Evolutionary conservation across 345 rosid genomes (phyloP).

Genomic region (Turritis glabra): DNA sequence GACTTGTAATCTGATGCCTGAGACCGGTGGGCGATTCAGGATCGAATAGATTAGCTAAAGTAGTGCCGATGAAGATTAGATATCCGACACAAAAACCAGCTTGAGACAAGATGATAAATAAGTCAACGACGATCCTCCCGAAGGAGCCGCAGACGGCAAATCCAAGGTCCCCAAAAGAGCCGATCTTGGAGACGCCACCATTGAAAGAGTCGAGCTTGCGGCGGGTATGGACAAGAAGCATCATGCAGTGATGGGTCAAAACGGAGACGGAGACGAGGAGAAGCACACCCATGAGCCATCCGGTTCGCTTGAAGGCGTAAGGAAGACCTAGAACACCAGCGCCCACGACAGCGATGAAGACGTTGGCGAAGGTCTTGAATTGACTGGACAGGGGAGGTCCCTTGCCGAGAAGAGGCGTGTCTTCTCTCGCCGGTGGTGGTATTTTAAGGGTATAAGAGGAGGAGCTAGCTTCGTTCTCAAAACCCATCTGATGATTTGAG

Average conservation of each 20-base stretch:
- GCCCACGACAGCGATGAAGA: constrained; percentile 84
- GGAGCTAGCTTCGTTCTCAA: constrained; percentile 46
- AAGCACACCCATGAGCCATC: constrained; percentile 77
- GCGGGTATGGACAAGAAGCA: constrained; percentile 74
- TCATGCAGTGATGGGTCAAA: constrained; percentile 70
- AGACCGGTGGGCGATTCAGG: constrained; percentile 31
- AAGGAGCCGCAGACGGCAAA: constrained; percentile 68
- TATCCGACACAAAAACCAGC: constrained; percentile 88
- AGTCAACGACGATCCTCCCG: constrained; percentile 69
- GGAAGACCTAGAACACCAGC: constrained; percentile 94
- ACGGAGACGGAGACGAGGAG: constrained; percentile 60
- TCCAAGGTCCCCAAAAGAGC: constrained; percentile 85
- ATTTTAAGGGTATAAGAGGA: constrained; percentile 44
- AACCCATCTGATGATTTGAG: constrained; percentile 40
- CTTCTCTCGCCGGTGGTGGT: constrained; percentile 44
- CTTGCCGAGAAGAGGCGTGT: constrained; percentile 69
- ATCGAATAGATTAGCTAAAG: constrained; percentile 51
- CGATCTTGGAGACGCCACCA: constrained; percentile 44
- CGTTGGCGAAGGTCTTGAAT: constrained; percentile 81
- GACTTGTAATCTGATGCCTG: constrained; percentile 33
- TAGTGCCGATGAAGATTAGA: constrained; percentile 69
- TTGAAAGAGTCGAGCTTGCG: constrained; percentile 60
- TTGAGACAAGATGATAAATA: constrained; percentile 67
- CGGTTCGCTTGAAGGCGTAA: constrained; percentile 82
- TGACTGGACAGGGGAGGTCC: constrained; percentile 53